Conservation (phyloP, 495 filamentous ascomycete species). For the Tuber melanosporum region DNA sequence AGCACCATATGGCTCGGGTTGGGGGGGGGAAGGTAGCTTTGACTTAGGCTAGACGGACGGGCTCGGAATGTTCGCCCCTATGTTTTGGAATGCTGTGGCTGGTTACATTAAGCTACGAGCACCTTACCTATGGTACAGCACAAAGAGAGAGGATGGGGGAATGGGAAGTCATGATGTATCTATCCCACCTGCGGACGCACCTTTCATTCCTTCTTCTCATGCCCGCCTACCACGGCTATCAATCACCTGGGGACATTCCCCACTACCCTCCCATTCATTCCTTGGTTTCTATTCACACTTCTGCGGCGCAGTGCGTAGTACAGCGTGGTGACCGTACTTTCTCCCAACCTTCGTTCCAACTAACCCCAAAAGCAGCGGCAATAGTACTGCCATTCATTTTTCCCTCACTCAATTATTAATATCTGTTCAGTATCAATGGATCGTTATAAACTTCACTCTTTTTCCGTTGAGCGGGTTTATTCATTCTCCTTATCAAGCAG, state of each 20-base stretch:
- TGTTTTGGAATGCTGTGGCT: too few relatives aligned
- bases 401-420: background rate
- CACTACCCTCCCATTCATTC: background rate
- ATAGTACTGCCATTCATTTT: background rate
- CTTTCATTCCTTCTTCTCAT: background rate
- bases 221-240: background rate
- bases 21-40: background rate
- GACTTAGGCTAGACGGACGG: too few relatives aligned
- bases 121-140: background rate
- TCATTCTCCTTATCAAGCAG: background rate
- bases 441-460: background rate
- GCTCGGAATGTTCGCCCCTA: background rate
- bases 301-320: background rate
- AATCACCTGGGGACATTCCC: background rate
- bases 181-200: background rate
- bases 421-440: background rate
- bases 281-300: background rate
- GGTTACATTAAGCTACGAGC: too few relatives aligned
- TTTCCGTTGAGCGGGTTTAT: background rate
- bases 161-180: background rate
- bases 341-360: slow-evolving; percentile 1
- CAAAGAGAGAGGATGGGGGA: background rate
- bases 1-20: background rate
- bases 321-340: background rate
- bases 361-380: background rate